These are phyloP conservation scores for Tylopilus plumbeoviolaceoides DNA, from an alignment of 768 basidiomycete species.

Conservation along the genomic window DNA sequence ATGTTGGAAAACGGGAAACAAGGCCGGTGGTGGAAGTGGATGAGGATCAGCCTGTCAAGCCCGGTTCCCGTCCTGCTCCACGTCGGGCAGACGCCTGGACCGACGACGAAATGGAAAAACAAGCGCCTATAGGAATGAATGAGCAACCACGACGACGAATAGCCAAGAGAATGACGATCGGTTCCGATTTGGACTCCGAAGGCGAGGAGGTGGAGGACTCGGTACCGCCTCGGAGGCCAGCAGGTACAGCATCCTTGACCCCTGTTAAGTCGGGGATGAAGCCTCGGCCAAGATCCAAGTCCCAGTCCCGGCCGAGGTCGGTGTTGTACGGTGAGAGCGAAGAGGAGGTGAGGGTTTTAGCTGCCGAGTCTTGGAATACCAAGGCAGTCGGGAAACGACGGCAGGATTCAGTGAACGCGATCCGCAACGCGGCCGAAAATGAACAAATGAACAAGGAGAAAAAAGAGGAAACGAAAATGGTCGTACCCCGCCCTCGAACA, in stretches of 20 bases:
- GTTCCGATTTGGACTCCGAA: slow-evolving; percentile 1
- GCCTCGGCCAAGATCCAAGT: slow-evolving; percentile 16
- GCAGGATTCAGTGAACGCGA: background rate
- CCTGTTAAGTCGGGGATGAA: slow-evolving; percentile 29
- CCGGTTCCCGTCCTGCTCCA: background rate
- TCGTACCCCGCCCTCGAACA: background rate
- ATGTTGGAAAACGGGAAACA: background rate
- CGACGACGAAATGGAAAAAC: background rate
- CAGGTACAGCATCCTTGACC: slow-evolving; percentile 5
- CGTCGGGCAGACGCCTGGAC: background rate
- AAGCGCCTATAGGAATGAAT: background rate
- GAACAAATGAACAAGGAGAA: background rate
- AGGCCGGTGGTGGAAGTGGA: background rate
- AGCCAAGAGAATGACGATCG: background rate
- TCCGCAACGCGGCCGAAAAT: background rate
- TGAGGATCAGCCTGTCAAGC: background rate
- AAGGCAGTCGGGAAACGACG: background rate
- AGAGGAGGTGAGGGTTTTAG: background rate
- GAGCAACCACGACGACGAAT: background rate
- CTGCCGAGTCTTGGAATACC: background rate
- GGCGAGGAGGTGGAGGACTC: slow-evolving; percentile 4
- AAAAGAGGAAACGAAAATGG: background rate
- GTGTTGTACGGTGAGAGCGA: background rate
- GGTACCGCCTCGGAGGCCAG: slow-evolving; percentile 8
- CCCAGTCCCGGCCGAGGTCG: slow-evolving; percentile 3